These are phyloP conservation scores for Raphanus hybrid DNA, from an alignment of 441 rosid species.

Conservation along the genomic window DNA sequence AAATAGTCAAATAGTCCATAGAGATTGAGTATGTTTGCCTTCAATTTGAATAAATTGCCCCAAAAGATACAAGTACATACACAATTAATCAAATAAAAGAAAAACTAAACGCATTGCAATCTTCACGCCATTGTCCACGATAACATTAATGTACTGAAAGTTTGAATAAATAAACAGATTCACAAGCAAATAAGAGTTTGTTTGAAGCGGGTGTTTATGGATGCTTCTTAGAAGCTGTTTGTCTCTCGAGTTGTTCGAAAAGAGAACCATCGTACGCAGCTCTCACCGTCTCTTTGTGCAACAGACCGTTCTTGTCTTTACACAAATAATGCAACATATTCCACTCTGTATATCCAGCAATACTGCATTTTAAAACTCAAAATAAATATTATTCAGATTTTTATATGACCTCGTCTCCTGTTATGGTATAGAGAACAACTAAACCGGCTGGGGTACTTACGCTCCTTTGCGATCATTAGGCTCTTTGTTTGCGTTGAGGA, in stretches of 20 bases:
- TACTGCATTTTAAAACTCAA: conserved; percentile 47
- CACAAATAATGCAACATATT: conserved; percentile 52
- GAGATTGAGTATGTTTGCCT: neutral
- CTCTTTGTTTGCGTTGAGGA: conserved; percentile 72
- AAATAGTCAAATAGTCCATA: neutral
- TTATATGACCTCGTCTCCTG: too few relatives aligned
- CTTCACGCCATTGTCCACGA: neutral
- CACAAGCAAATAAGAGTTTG: neutral
- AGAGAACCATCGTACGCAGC: conserved; percentile 80
- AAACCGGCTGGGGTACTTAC: conserved; percentile 42
- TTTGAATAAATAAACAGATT: neutral
- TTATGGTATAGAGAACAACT: neutral
- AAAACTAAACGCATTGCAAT: neutral
- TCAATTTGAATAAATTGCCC: neutral
- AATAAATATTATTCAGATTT: neutral
- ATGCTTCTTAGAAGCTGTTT: conserved; percentile 40
- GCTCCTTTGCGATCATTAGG: conserved; percentile 71
- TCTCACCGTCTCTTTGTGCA: conserved; percentile 60
- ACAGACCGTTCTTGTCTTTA: conserved; percentile 72
- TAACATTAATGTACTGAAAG: neutral
- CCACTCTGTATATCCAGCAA: conserved; percentile 73
- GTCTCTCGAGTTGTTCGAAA: conserved; percentile 63
- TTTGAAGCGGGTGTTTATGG: neutral
- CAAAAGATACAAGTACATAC: neutral
- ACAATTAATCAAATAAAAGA: neutral